phyloP scores from a whole-genome alignment of 2,329 filamentous ascomycete genomes.

The Fusarium torreyae region DNA sequence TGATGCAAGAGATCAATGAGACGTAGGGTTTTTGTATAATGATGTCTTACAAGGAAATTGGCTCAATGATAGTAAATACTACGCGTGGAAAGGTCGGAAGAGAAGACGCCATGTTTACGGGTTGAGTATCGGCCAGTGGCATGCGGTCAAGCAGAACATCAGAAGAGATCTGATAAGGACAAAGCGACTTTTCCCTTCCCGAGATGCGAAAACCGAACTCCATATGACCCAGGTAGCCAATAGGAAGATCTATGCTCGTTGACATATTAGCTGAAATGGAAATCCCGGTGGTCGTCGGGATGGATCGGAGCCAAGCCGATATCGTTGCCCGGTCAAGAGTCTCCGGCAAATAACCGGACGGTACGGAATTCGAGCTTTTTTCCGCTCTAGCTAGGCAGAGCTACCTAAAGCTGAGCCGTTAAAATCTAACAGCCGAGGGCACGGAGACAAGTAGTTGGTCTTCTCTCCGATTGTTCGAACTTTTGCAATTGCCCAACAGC shows the following conservation, averaged over 20 bases:
- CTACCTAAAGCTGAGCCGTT: constrained; percentile 34
- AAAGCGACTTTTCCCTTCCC: constrained; percentile 10
- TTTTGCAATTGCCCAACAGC: constrained; percentile 16
- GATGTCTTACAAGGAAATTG: constrained; percentile 74
- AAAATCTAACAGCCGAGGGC: constrained; percentile 37
- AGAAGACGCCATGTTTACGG: constrained; percentile 69
- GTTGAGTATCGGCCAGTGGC: constrained; percentile 3
- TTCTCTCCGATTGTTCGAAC: constrained; percentile 24
- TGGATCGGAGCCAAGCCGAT: constrained; percentile 30
- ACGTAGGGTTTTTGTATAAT: constrained; percentile 6
- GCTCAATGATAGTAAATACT: constrained; percentile 78
- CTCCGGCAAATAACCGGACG: constrained; percentile 42
- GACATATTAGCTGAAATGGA: neutral
- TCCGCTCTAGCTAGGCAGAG: constrained; percentile 8
- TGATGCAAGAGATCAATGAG: neutral
- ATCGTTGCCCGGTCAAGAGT: constrained; percentile 23
- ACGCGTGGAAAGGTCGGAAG: constrained; percentile 75
- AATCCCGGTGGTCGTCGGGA: constrained; percentile 25
- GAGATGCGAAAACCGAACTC: constrained; percentile 12
- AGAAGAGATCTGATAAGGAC: constrained; percentile 23
- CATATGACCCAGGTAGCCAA: constrained; percentile 7
- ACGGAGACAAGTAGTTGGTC: constrained; percentile 20
- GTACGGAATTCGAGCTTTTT: constrained; percentile 27
- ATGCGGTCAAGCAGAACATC: neutral
- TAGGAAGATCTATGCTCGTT: neutral